Evolutionary conservation across 306 rosid genomes (phyloP).

Genomic region (Crotalaria pallida): DNA sequence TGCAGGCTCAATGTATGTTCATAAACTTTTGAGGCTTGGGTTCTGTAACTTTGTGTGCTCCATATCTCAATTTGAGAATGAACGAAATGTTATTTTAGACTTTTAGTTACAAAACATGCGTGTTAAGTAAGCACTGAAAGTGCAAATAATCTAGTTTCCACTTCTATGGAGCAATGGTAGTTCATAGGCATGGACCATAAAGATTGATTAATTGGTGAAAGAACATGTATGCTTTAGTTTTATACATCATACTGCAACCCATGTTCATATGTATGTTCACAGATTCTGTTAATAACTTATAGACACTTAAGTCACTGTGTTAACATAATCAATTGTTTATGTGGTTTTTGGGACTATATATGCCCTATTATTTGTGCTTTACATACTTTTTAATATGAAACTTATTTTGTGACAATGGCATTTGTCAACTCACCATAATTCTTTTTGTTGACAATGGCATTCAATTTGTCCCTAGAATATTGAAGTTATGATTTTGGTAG

Average conservation of each 20-base stretch:
- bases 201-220: not conserved
- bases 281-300: not conserved
- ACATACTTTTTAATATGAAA: not conserved
- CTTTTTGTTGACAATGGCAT: not conserved
- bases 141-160: not conserved
- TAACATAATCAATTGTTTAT: not conserved
- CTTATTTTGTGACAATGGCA: not conserved
- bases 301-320: not conserved
- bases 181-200: not conserved
- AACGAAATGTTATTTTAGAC: not conserved
- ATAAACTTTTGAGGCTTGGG: not conserved
- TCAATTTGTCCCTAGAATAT: not conserved
- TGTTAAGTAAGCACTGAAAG: not conserved
- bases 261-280: not conserved
- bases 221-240: no score
- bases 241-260: not conserved
- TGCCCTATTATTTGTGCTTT: not conserved
- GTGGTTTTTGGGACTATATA: not conserved
- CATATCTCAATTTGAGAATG: not conserved
- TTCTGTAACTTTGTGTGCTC: not conserved
- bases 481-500: not conserved
- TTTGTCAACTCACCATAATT: not conserved
- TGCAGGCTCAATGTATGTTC: constrained; percentile 9
- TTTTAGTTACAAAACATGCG: not conserved
- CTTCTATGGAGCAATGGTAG: not conserved